These are phyloP conservation scores for Drechslera avenae DNA, from an alignment of 2,329 filamentous ascomycete species.

Conservation along the genomic window DNA sequence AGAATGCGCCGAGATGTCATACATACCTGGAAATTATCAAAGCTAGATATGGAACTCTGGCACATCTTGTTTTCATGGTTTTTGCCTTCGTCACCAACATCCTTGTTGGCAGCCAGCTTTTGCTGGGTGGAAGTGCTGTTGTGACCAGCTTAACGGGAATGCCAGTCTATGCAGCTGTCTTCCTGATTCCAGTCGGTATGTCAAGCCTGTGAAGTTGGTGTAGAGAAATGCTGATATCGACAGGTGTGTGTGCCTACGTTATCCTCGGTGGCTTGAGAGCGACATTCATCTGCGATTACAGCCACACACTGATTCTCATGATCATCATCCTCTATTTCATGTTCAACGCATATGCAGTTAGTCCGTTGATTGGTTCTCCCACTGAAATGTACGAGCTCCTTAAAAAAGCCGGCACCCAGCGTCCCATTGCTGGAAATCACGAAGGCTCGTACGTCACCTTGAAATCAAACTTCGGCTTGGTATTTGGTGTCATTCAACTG, in stretches of 20 bases:
- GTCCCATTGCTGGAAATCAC: constrained; percentile 48
- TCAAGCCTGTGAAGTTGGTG: neutral
- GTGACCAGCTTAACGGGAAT: constrained; percentile 52
- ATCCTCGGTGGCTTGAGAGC: constrained; percentile 48
- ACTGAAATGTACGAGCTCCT: constrained; percentile 50
- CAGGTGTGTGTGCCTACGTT: constrained; percentile 46
- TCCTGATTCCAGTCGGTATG: constrained; percentile 50
- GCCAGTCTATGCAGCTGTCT: constrained; percentile 52
- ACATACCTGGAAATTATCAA: constrained; percentile 52
- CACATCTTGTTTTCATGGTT: constrained; percentile 50
- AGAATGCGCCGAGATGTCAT: constrained; percentile 49
- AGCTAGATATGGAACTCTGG: constrained; percentile 46
- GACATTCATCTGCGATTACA: constrained; percentile 51
- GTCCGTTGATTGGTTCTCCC: constrained; percentile 48
- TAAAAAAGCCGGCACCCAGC: constrained; percentile 41
- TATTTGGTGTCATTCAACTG: constrained; percentile 53
- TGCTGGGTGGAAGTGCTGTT: constrained; percentile 52
- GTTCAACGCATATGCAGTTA: constrained; percentile 51
- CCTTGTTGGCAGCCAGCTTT: constrained; percentile 50
- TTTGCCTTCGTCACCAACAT: constrained; percentile 53
- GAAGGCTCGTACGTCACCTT: constrained; percentile 51
- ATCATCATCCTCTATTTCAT: constrained; percentile 54
- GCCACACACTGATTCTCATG: constrained; percentile 51
- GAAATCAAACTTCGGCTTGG: constrained; percentile 50
- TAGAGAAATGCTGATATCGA: constrained; percentile 4